These are phyloP conservation scores for Yarrowia yakushimensis DNA, from an alignment of 805 yeast genomes.

Conservation along the genomic window DNA sequence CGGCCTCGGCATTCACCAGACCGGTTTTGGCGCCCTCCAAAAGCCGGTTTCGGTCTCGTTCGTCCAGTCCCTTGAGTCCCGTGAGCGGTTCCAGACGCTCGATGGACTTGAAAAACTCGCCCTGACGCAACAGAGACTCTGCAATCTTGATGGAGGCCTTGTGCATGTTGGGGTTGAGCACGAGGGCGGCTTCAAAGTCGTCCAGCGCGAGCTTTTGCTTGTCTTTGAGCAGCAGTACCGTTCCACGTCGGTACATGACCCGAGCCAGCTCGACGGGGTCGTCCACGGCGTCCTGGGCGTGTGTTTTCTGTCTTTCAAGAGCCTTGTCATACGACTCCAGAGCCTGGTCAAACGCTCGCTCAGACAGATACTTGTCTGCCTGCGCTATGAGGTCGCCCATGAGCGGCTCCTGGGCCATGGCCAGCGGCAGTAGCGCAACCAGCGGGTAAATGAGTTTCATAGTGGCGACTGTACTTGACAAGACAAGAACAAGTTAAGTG, in stretches of 20 bases:
- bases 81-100: constrained; percentile 6
- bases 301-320: constrained; percentile 33
- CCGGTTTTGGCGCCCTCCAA: constrained; percentile 19
- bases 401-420: constrained; percentile 10
- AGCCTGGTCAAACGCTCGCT: constrained; percentile 39
- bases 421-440: constrained; percentile 20
- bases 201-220: constrained; percentile 30
- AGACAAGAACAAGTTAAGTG: no score
- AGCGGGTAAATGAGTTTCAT: constrained; percentile 8
- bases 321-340: constrained; percentile 38
- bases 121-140: constrained; percentile 28
- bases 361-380: constrained; percentile 39
- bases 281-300: constrained; percentile 4
- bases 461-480: not conserved
- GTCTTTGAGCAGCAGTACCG: constrained; percentile 15
- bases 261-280: constrained; percentile 16
- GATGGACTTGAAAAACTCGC: constrained; percentile 5
- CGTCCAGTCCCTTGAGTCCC: constrained; percentile 4
- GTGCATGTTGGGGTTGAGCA: constrained; percentile 37
- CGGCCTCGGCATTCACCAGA: constrained; percentile 27
- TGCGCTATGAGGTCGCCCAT: constrained; percentile 29
- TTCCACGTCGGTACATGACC: constrained; percentile 20
- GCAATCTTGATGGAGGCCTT: constrained; percentile 36
- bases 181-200: constrained; percentile 38
- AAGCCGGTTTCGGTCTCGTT: constrained; percentile 7